Percentiles rank a stretch among this genome's conserved stretches.
Conservation (phyloP, 768 basidiomycete species). For the Agaricus blazei region DNA sequence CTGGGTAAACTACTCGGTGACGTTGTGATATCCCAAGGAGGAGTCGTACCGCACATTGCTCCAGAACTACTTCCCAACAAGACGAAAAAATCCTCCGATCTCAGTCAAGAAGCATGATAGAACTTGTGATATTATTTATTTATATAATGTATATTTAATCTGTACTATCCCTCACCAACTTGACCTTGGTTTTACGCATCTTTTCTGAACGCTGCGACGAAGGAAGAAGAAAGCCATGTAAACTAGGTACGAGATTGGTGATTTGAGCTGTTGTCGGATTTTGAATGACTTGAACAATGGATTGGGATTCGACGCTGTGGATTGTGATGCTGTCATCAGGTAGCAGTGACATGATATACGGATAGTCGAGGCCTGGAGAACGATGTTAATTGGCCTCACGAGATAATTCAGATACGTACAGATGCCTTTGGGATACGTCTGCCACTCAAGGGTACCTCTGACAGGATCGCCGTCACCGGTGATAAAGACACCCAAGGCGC, state of each 20-base stretch:
- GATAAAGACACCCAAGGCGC: conserved; percentile 83
- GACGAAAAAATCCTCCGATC: conserved; percentile 1
- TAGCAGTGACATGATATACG: conserved; percentile 73
- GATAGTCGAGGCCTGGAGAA: conserved; percentile 71
- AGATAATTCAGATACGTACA: conserved; percentile 43
- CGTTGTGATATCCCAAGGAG: conserved; percentile 89
- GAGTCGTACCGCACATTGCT: conserved; percentile 42
- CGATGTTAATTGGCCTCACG: neutral
- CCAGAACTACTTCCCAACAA: conserved; percentile 21
- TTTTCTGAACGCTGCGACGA: conserved; percentile 44
- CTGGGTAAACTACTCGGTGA: conserved; percentile 81
- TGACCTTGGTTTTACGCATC: conserved; percentile 37
- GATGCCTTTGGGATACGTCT: conserved; percentile 66
- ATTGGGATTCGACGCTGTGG: conserved; percentile 73
- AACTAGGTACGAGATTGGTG: conserved; percentile 28
- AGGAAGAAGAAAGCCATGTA: conserved; percentile 44
- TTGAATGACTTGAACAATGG: conserved; percentile 60
- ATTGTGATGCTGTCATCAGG: conserved; percentile 77
- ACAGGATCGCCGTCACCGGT: conserved; percentile 83
- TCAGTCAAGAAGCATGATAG: conserved; percentile 5
- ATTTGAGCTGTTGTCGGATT: conserved; percentile 28
- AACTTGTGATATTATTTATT: neutral
- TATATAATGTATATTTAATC: neutral
- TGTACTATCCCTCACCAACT: conserved; percentile 14
- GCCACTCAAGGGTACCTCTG: conserved; percentile 86